Percentiles rank a stretch among this genome's conserved stretches.
Conservation (phyloP, 208 protist genomes). For the Leishmania gerbilli region DNA sequence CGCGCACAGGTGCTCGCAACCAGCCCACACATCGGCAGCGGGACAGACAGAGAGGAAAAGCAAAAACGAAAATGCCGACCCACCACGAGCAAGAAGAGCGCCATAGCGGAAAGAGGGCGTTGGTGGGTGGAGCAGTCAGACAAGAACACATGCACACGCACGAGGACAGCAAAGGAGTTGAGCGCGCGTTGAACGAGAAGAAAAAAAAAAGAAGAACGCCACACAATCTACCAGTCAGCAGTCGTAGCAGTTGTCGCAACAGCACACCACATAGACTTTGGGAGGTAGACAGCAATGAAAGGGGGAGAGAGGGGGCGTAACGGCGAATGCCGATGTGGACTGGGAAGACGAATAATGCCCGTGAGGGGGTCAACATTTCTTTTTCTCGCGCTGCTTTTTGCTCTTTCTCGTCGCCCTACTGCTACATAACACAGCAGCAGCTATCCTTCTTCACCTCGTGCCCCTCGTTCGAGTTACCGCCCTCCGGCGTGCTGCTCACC, state of each 20-base stretch:
- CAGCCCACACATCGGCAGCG: background rate
- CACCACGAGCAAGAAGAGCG: background rate
- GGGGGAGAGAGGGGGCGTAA: background rate
- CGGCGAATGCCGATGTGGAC: background rate
- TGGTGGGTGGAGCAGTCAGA: no score
- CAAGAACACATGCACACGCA: no score
- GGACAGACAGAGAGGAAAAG: background rate
- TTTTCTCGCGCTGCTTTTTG: background rate
- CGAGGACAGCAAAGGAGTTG: background rate
- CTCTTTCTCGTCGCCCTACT: background rate
- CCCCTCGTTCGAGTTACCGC: conserved; percentile 22
- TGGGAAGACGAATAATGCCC: no score
- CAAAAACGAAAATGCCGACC: background rate
- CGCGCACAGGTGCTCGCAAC: background rate
- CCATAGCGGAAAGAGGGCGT: no score
- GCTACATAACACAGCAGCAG: conserved; percentile 57
- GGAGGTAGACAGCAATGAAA: background rate
- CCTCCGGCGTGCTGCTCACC: conserved; percentile 16
- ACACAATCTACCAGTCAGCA: background rate
- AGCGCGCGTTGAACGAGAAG: background rate
- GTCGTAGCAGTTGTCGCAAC: background rate
- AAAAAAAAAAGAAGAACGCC: background rate
- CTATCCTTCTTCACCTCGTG: conserved; percentile 39
- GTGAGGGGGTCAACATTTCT: background rate
- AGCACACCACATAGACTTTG: background rate